A percentile compares a stretch with the other conserved stretches of the same genome.
These are phyloP conservation scores for Populus hybrid DNA, from an alignment of 441 rosid genomes.

Conservation along the genomic window DNA sequence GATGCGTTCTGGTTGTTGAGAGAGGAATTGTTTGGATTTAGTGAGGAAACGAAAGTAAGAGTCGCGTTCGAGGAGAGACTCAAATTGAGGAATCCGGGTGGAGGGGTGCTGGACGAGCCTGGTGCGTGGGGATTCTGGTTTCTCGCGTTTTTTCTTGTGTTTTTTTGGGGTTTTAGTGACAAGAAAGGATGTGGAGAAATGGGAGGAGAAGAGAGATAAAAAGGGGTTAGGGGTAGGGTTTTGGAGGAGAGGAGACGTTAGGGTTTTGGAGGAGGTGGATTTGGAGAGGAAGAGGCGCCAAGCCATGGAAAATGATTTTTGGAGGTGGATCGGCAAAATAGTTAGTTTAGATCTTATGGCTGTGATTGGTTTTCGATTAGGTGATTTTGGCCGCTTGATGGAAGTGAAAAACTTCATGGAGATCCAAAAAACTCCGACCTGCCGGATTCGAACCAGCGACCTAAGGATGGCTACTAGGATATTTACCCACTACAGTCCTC, in stretches of 20 bases:
- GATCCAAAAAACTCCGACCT: slow-evolving; percentile 22
- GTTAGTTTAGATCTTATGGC: not conserved
- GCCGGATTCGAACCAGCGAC: slow-evolving; percentile 49
- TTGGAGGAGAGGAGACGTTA: slow-evolving; percentile 25
- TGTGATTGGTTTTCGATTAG: not conserved
- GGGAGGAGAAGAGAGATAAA: slow-evolving; percentile 12
- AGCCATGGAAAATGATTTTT: slow-evolving; percentile 29
- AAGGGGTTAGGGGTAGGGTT: slow-evolving; percentile 6
- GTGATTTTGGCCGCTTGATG: not conserved
- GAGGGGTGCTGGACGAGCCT: slow-evolving; percentile 51
- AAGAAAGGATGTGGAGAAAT: slow-evolving; percentile 77
- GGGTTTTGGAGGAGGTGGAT: slow-evolving; percentile 9
- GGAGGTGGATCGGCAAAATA: not conserved
- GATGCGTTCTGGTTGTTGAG: slow-evolving; percentile 54
- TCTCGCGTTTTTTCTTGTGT: slow-evolving; percentile 45
- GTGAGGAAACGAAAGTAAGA: slow-evolving; percentile 60
- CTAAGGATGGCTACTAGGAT: slow-evolving; percentile 25
- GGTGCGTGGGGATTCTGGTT: slow-evolving; percentile 63
- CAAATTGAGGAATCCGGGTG: slow-evolving; percentile 45
- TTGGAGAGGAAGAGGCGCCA: slow-evolving; percentile 35
- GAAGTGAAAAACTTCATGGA: not conserved
- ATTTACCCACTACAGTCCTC: slow-evolving; percentile 36
- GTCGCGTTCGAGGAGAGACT: slow-evolving; percentile 56
- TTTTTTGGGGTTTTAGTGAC: slow-evolving; percentile 71
- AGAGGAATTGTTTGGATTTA: slow-evolving; percentile 55